Evolutionary conservation across 441 rosid genomes (phyloP).

Genomic region (Iberis amara): DNA sequence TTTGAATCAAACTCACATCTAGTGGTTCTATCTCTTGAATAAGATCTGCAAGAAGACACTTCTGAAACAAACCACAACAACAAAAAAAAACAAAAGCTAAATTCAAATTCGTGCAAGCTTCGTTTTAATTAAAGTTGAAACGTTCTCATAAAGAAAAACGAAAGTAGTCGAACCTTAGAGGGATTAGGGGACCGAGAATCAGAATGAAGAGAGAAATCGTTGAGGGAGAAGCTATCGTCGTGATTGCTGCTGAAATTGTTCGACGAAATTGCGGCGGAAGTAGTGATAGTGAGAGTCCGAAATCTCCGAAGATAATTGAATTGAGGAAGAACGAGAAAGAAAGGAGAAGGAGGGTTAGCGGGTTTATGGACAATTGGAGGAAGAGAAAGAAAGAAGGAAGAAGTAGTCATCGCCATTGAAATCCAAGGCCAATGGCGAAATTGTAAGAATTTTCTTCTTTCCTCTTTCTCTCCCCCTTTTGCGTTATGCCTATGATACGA

Average conservation of each 20-base stretch:
- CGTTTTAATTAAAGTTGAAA: background rate
- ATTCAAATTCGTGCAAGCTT: background rate
- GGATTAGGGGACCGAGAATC: conserved; percentile 32
- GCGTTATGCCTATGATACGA: background rate
- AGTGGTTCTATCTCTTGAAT: conserved; percentile 86
- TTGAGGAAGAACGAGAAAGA: conserved; percentile 27
- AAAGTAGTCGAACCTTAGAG: conserved; percentile 32
- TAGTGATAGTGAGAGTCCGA: conserved; percentile 30
- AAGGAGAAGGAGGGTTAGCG: conserved; percentile 22
- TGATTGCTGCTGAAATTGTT: conserved; percentile 29
- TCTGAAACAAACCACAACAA: conserved; percentile 38
- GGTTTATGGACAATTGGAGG: conserved; percentile 29
- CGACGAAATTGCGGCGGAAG: conserved; percentile 41
- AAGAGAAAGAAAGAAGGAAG: conserved; percentile 43
- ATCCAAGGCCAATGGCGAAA: conserved; percentile 8
- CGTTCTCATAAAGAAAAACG: background rate
- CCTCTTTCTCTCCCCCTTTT: conserved; percentile 28
- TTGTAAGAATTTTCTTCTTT: conserved; percentile 23
- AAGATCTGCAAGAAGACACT: conserved; percentile 48
- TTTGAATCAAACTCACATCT: conserved; percentile 83
- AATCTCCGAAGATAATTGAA: conserved; percentile 26
- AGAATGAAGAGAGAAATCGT: conserved; percentile 37
- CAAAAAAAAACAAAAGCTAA: conserved; percentile 3
- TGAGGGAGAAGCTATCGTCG: conserved; percentile 37
- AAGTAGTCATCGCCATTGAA: conserved; percentile 25